A percentile compares a stretch with the other conserved stretches of the same genome.
phyloP scores from a whole-genome alignment of 2,329 filamentous ascomycete genomes.

The Calonectria pseudoturangicola region DNA sequence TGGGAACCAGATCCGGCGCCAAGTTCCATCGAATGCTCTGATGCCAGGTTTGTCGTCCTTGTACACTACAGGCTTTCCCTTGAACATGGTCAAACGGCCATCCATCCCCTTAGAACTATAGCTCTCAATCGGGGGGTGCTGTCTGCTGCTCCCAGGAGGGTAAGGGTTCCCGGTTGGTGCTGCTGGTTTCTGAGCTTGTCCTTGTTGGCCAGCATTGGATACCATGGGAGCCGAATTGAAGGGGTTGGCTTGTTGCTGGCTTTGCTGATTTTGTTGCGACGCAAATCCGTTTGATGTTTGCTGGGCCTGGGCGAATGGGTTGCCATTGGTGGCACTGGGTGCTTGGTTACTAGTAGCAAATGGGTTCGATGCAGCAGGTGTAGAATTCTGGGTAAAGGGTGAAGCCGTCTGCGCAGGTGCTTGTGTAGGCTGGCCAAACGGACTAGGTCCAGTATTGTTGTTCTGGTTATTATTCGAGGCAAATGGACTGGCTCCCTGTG shows the following conservation, averaged over 20 bases:
- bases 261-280: conserved; percentile 49
- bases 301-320: conserved; percentile 55
- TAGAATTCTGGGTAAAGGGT: conserved; percentile 49
- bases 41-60: conserved; percentile 69
- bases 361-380: conserved; percentile 52
- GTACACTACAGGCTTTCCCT: conserved; percentile 78
- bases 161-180: conserved; percentile 62
- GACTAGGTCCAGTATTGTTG: conserved; percentile 42
- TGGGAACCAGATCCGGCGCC: conserved; percentile 83
- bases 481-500: conserved; percentile 48
- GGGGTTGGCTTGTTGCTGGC: conserved; percentile 45
- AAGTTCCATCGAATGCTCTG: conserved; percentile 71
- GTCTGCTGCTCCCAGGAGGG: conserved; percentile 64
- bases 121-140: conserved; percentile 66
- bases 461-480: conserved; percentile 44
- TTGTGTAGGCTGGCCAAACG: conserved; percentile 56
- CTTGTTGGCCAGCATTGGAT: background rate
- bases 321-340: conserved; percentile 43
- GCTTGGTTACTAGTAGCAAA: conserved; percentile 52
- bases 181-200: conserved; percentile 38
- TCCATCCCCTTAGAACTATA: conserved; percentile 66
- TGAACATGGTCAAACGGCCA: conserved; percentile 74
- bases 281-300: conserved; percentile 51
- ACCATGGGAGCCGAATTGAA: conserved; percentile 49
- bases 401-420: conserved; percentile 16